Evolutionary conservation across 2,329 filamentous ascomycete genomes (phyloP).

Genomic region (Cladophialophora exuberans): DNA sequence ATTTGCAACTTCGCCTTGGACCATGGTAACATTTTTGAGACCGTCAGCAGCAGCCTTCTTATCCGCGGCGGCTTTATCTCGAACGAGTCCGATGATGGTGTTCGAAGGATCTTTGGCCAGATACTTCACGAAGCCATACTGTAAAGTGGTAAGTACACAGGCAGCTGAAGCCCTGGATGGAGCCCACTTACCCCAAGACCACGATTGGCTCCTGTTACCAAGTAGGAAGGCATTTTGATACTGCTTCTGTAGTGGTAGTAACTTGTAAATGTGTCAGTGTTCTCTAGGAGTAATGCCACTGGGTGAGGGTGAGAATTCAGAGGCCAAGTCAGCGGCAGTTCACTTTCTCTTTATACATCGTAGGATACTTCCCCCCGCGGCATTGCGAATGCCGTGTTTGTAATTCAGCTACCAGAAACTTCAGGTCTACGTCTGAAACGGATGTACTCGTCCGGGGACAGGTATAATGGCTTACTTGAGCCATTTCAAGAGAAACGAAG

Average conservation of each 20-base stretch:
- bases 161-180: background rate
- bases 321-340: too few species aligned
- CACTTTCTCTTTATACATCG: too few species aligned
- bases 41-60: slow-evolving; percentile 47
- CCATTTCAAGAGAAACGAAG: background rate
- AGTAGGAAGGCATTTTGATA: slow-evolving; percentile 31
- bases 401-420: too few species aligned
- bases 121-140: slow-evolving; percentile 53
- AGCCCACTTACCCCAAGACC: slow-evolving; percentile 29
- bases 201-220: slow-evolving; percentile 35
- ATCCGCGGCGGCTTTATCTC: slow-evolving; percentile 51
- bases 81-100: slow-evolving; percentile 53
- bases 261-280: too few species aligned
- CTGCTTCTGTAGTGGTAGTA: background rate
- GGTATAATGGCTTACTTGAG: slow-evolving; percentile 12
- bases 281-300: too few species aligned
- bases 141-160: background rate
- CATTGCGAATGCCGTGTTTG: too few species aligned
- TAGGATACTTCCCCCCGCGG: too few species aligned
- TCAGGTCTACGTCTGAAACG: too few species aligned
- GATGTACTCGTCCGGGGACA: slow-evolving; percentile 3
- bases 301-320: too few species aligned
- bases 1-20: slow-evolving; percentile 51
- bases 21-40: slow-evolving; percentile 50
- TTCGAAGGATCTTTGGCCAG: slow-evolving; percentile 51